These are phyloP conservation scores for Aspergillus fumigatus DNA, from an alignment of 2,329 filamentous ascomycete genomes.

Conservation along the genomic window DNA sequence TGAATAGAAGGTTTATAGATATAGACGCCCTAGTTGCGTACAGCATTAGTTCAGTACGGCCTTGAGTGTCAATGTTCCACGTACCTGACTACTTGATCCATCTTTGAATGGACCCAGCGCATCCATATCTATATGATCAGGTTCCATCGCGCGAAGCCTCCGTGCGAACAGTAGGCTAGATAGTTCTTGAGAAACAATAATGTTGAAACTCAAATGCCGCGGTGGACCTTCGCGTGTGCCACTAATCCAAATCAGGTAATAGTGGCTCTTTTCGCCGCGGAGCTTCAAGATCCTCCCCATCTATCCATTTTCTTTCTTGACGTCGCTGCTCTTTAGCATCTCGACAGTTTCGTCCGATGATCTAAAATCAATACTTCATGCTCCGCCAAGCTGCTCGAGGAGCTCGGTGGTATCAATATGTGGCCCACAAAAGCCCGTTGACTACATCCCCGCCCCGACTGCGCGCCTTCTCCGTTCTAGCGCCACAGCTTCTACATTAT, in stretches of 20 bases:
- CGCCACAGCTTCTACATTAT: constrained; percentile 27
- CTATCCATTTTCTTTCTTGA: neutral
- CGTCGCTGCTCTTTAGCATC: neutral
- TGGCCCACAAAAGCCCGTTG: constrained; percentile 31
- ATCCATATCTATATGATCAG: constrained; percentile 17
- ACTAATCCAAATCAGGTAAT: constrained; percentile 29
- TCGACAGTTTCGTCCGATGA: constrained; percentile 24
- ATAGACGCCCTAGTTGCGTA: constrained; percentile 53
- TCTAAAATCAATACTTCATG: constrained; percentile 35
- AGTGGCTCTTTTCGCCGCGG: constrained; percentile 25
- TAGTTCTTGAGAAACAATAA: neutral
- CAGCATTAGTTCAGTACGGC: neutral
- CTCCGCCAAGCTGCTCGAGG: constrained; percentile 41
- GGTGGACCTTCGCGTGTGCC: constrained; percentile 15
- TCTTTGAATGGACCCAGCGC: constrained; percentile 21
- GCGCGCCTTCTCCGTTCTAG: constrained; percentile 30
- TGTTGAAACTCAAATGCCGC: constrained; percentile 4
- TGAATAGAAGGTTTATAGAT: constrained; percentile 54
- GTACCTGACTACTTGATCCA: constrained; percentile 29
- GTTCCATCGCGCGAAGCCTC: constrained; percentile 16
- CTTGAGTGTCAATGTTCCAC: neutral
- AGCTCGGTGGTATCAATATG: constrained; percentile 43
- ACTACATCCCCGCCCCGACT: constrained; percentile 18
- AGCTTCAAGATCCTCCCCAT: constrained; percentile 16
- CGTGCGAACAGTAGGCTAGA: neutral